Evolutionary conservation across 2,329 filamentous ascomycete genomes (phyloP).

Genomic region (Sarocladium strictum): DNA sequence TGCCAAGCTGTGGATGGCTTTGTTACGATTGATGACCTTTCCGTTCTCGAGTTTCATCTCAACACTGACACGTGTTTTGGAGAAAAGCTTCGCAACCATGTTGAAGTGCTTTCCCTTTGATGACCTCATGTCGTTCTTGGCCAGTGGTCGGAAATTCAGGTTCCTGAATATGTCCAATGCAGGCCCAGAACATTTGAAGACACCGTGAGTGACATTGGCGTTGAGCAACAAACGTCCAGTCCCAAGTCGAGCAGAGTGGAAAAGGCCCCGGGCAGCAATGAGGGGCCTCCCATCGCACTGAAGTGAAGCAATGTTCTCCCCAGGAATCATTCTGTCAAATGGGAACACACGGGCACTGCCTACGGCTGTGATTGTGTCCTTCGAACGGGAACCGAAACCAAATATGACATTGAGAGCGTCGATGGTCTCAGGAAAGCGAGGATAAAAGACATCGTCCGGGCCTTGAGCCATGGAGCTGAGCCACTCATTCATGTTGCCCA

Average conservation of each 20-base stretch:
- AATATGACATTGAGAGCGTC: conserved; percentile 49
- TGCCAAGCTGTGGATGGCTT: conserved; percentile 24
- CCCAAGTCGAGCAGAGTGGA: conserved; percentile 47
- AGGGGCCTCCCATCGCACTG: conserved; percentile 24
- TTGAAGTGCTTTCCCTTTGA: conserved; percentile 16
- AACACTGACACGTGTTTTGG: conserved; percentile 31
- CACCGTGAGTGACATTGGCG: conserved; percentile 46
- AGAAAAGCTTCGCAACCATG: conserved; percentile 29
- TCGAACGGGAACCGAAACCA: conserved; percentile 35
- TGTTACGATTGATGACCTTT: conserved; percentile 23
- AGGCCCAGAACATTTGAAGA: conserved; percentile 38
- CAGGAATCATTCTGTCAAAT: conserved; percentile 18
- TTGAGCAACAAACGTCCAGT: conserved; percentile 51
- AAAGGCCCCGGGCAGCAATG: conserved; percentile 45
- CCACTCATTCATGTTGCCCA: conserved; percentile 39
- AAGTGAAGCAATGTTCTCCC: conserved; percentile 16
- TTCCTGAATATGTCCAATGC: conserved; percentile 28
- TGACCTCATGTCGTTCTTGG: conserved; percentile 8
- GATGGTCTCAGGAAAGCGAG: conserved; percentile 41
- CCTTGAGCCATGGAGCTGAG: conserved; percentile 35
- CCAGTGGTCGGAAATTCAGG: conserved; percentile 16
- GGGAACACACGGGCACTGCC: conserved; percentile 46
- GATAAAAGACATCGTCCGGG: conserved; percentile 32
- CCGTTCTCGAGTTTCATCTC: conserved; percentile 25
- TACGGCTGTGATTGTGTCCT: conserved; percentile 30